A percentile compares a stretch with the other conserved stretches of the same genome.
Evolutionary conservation across 495 filamentous ascomycete genomes (phyloP).

Genomic region (Neurospora sp.): DNA sequence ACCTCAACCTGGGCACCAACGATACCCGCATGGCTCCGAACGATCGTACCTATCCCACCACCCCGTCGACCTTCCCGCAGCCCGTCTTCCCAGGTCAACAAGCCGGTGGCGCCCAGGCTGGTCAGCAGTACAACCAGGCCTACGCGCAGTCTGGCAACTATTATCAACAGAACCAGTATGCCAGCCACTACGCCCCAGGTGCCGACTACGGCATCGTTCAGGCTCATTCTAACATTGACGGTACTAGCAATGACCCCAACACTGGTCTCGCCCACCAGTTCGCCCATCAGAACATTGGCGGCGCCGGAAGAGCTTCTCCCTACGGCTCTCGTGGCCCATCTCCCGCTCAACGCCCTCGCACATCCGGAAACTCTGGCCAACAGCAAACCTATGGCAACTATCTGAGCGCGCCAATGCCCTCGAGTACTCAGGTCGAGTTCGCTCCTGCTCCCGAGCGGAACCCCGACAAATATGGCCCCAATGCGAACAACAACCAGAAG

Average conservation of each 20-base stretch:
- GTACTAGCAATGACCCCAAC: slow-evolving; percentile 55
- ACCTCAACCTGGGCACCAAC: slow-evolving; percentile 62
- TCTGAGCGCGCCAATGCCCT: slow-evolving; percentile 53
- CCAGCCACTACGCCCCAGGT: slow-evolving; percentile 18
- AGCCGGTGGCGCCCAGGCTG: slow-evolving; percentile 18
- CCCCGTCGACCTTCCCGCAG: slow-evolving; percentile 91
- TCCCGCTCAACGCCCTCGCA: slow-evolving; percentile 65
- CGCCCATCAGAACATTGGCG: slow-evolving; percentile 88
- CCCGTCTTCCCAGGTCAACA: slow-evolving; percentile 51
- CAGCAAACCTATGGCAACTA: slow-evolving; percentile 52
- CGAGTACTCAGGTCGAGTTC: slow-evolving; percentile 38
- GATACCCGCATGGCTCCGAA: slow-evolving; percentile 55
- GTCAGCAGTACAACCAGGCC: slow-evolving; percentile 37
- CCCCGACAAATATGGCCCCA: slow-evolving; percentile 60
- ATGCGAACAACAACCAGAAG: slow-evolving; percentile 58
- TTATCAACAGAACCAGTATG: slow-evolving; percentile 28
- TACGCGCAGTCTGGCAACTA: slow-evolving; percentile 20
- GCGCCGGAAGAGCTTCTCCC: slow-evolving; percentile 52
- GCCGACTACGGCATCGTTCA: slow-evolving; percentile 42
- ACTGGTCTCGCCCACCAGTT: slow-evolving; percentile 91
- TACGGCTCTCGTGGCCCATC: slow-evolving; percentile 58
- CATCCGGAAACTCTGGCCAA: slow-evolving; percentile 56
- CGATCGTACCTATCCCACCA: slow-evolving; percentile 87
- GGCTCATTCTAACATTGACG: slow-evolving; percentile 43
- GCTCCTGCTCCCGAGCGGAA: slow-evolving; percentile 57